Evolutionary conservation across 768 basidiomycete genomes (phyloP), one percentile per base, ranked within the genome.

Genomic region (Phylloporus scabripes): DNA sequence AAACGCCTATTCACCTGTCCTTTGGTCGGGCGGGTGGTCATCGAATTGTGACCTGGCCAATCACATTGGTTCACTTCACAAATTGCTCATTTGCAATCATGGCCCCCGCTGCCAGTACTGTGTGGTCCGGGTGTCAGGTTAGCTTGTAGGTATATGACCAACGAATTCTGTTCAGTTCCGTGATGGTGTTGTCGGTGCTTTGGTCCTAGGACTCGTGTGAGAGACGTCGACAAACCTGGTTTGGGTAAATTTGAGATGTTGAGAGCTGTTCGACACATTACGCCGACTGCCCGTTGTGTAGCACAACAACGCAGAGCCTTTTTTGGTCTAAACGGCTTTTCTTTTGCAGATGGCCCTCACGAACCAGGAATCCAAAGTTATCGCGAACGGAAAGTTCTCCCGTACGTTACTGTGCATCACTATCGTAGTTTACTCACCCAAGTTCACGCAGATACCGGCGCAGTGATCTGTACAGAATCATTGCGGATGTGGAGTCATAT

Each of bases 401-500:
- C 90, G 92, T 96, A 66, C 63, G 90, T 77, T 41, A n/a, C 20
- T 40, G 34, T 41, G 29, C 15, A 42, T 53, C 10, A n/a, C 42
- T 32, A n/a, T 20, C 39, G 20, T 47, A 48, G 48, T 50, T 52
- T 51, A 41, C 51, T 43, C 21, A 39, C 42, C 48, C 53, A 39
- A 43, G 46, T 53, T 50, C 32, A 49, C 23, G 29, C 56, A 96
- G 94, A 36, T 97, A 94, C 62, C 77, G 73, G 15, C 83, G 77
- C 53, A 73, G 74, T 44, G 81, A 96, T 65, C 75, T 98, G 4
- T 98, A 94, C 69, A 71, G 80, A 7, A 68, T 98, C 51, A 91
- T 99, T 46, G 79, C 92, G 12, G 85, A 98, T 67, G 86, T 97
- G 23, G 80, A 74, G 14, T 87, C 88, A 2, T 99, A 98, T 66